Percentiles rank a stretch among this genome's conserved stretches.
Evolutionary conservation across 2,329 filamentous ascomycete species (phyloP).

Genomic region (Aspergillus tamarii): DNA sequence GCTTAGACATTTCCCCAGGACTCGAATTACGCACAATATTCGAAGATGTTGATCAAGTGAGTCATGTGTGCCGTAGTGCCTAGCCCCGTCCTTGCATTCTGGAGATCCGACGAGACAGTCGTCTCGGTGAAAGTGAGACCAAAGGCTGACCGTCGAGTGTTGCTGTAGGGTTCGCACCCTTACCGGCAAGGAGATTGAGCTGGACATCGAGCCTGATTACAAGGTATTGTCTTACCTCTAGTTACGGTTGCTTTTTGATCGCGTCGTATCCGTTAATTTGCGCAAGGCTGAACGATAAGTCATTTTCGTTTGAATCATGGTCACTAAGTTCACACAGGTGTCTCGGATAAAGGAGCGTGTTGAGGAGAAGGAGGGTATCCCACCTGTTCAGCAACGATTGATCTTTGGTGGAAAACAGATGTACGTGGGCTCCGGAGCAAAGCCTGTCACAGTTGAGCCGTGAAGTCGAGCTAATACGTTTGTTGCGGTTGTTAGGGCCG

Average conservation of each 20-base stretch:
- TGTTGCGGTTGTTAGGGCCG: slow-evolving; percentile 64
- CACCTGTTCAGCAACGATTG: slow-evolving; percentile 91
- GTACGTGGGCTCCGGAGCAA: slow-evolving; percentile 55
- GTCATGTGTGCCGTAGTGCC: slow-evolving; percentile 17
- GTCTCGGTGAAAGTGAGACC: background rate
- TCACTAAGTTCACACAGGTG: slow-evolving; percentile 59
- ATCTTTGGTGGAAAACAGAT: slow-evolving; percentile 99
- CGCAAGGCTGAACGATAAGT: background rate
- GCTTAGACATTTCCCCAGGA: background rate
- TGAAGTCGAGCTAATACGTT: background rate
- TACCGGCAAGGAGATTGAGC: slow-evolving; percentile 97
- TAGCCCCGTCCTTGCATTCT: background rate
- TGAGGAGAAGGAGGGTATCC: slow-evolving; percentile 98
- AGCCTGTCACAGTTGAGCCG: background rate
- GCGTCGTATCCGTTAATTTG: background rate
- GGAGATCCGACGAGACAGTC: background rate
- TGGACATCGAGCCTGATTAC: slow-evolving; percentile 93
- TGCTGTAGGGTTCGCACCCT: slow-evolving; percentile 83
- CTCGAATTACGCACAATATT: background rate
- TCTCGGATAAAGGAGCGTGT: slow-evolving; percentile 98
- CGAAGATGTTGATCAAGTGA: slow-evolving; percentile 58
- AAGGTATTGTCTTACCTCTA: slow-evolving; percentile 61
- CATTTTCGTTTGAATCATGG: background rate
- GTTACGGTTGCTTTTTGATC: background rate
- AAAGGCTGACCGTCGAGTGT: slow-evolving; percentile 12